Base-by-base conservation (phyloP, 1,284 basidiomycete genomes). In the Macrocystidia cucumis region DNA sequence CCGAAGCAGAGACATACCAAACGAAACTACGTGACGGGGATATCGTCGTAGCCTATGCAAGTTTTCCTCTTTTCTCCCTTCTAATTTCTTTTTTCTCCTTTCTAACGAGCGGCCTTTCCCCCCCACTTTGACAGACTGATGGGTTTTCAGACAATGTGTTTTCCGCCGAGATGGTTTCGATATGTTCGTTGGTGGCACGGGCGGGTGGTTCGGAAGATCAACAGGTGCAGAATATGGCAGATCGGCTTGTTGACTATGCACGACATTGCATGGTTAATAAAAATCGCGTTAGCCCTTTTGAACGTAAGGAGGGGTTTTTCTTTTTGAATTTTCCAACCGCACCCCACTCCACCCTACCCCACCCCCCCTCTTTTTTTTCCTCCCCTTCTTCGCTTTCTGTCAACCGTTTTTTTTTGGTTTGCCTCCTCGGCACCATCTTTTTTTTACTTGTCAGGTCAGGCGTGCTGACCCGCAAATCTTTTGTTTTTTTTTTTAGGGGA, bases 101-200 rank as follows among this genome's bases (percentile, higher is more conserved):
- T 17, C 28, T 31, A 34, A 27, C 25, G 19, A 38, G 27, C 18
- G 28, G 12, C 55, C n/a, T n/a, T n/a, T n/a, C n/a, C n/a, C n/a
- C n/a, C n/a, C n/a, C n/a, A n/a, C n/a, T 20, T 44, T 53, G 34
- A 44, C 60, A 88, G 76, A 92, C 90, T 13, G 90, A 93, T 49
- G 90, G 90, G 1, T 62, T 91, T 30, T 78, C 83, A 22, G 91
- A 93, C 54, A 93, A 93, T 49, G 84, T 92, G 16, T 89, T 83
- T 47, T 68, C 77, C 5, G 57, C 72, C 8, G 85, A 91, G 50
- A 67, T 88, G 41, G 61, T 74, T 22, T 65, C 74, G 20, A 78
- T 90, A 35, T 79, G 79, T 47, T 67, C 74, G 0, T 62, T 86
- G 1, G 70, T 79, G 9, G 65, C 73, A 13, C 69, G 81, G 28